Conservation (phyloP, 164 flowering plant genomes). For the Pachysandra terminalis region DNA sequence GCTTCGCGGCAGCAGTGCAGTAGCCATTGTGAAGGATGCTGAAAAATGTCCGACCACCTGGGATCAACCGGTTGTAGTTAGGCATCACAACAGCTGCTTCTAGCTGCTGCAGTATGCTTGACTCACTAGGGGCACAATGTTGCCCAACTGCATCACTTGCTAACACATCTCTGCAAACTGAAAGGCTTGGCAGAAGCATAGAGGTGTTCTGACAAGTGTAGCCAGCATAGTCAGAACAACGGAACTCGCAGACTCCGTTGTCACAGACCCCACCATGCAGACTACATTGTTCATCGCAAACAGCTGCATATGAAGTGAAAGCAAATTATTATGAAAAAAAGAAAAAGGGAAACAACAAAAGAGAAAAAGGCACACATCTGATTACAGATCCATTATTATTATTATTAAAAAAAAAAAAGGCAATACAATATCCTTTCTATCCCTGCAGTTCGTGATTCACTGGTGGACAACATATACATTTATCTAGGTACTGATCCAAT, state of each 20-base stretch:
- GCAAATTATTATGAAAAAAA: neutral
- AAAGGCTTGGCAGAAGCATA: constrained; percentile 66
- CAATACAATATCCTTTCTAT: no score
- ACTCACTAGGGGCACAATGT: constrained; percentile 96
- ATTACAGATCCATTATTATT: no score
- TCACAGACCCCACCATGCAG: constrained; percentile 99
- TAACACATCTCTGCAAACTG: constrained; percentile 73
- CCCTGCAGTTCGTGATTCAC: no score
- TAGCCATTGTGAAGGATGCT: constrained; percentile 63
- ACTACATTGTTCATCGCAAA: constrained; percentile 95
- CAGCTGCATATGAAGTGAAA: constrained; percentile 53
- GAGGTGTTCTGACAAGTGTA: constrained; percentile 97
- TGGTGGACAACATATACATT: no score
- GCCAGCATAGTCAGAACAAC: constrained; percentile 99
- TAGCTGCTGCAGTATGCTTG: constrained; percentile 82
- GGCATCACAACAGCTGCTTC: constrained; percentile 96
- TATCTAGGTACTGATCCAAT: no score
- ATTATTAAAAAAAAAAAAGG: no score
- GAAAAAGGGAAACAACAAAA: neutral
- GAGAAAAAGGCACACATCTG: no score
- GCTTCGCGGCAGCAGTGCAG: constrained; percentile 88
- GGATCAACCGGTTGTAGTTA: constrained; percentile 84
- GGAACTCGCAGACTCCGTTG: constrained; percentile 92
- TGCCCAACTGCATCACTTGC: constrained; percentile 63
- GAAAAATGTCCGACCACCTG: constrained; percentile 66